These are phyloP conservation scores for Rhodotorula paludigena DNA, from an alignment of 768 basidiomycete genomes.

Conservation along the genomic window DNA sequence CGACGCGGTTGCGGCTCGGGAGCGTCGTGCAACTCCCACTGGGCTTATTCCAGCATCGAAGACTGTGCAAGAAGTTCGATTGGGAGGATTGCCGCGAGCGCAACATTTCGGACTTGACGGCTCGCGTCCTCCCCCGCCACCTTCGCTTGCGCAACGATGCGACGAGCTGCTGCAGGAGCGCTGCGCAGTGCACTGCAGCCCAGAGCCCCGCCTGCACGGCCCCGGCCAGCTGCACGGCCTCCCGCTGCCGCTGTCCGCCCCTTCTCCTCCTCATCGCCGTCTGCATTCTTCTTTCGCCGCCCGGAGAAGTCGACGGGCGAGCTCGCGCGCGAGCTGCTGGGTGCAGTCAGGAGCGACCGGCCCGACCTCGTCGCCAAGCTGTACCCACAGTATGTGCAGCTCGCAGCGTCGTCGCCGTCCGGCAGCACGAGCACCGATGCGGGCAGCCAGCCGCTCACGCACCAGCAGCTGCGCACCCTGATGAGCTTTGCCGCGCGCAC, in stretches of 20 bases:
- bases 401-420: background rate
- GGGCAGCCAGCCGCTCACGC: background rate
- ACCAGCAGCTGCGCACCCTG: background rate
- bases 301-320: background rate
- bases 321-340: slow-evolving; percentile 14
- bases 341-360: background rate
- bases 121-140: background rate
- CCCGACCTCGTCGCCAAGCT: slow-evolving; percentile 28
- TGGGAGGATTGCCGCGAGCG: no score
- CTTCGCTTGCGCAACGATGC: background rate
- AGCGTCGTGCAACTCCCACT: no score
- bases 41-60: no score
- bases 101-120: background rate
- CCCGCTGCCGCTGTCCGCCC: background rate
- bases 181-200: background rate
- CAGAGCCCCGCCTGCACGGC: background rate
- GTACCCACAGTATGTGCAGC: slow-evolving; percentile 22
- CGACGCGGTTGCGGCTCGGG: no score
- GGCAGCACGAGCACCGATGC: slow-evolving; percentile 8
- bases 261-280: slow-evolving; percentile 6
- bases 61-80: no score
- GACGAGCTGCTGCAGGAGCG: background rate
- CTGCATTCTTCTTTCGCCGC: slow-evolving; percentile 27
- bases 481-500: slow-evolving; percentile 16
- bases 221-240: background rate